Evolutionary conservation across 495 filamentous ascomycete species (phyloP), one percentile per base, ranked within the genome.

Genomic region (Hypoxylon fuscum): DNA sequence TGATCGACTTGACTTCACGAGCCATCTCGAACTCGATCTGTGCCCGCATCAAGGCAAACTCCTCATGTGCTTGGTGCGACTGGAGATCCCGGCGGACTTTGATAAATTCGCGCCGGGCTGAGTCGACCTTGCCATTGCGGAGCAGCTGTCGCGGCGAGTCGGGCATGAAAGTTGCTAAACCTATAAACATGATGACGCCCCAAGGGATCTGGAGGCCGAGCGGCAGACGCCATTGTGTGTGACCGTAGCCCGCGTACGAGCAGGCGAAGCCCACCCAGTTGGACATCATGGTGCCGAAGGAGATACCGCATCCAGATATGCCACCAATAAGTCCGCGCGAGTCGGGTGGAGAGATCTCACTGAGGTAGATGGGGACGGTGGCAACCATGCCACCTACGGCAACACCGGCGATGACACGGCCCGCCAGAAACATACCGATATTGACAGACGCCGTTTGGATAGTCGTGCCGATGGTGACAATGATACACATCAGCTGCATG

Each of bases 21-120:
- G 81, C 71, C 78, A 81, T 84, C 70, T 87, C 84, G 69, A 82
- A 87, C 66, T 87, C 80, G 59, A 87, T 87, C 69, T 85, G 83
- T 1, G 76, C 76, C 60, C 74, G 66, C 83, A 85, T 87, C 15
- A 81, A 66, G 7, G 68, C 68, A 68, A 87, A 87, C 55, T 87
- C 84, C 56, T 82, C 76, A 10, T 79, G 74, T 27, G 80, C 67
- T 54, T 85, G 81, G 37, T 77, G 69, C 15, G 77, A 70, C 5
- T 72, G 61, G 23, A 83, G 57, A 17, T 85, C 83, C 2, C 79
- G 73, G 11, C 82, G 74, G 56, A 84, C 82, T 40, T 68, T 74
- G 10, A 66, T 62, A 62, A 83, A 87, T 61, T 85, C 79, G 48
- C 61, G 72, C 0, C 77, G 72, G 5, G 84, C 84, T 12, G 76